Base-by-base conservation (phyloP, 176 grass and related monocot species). In the Tillandsia fasciculata region DNA sequence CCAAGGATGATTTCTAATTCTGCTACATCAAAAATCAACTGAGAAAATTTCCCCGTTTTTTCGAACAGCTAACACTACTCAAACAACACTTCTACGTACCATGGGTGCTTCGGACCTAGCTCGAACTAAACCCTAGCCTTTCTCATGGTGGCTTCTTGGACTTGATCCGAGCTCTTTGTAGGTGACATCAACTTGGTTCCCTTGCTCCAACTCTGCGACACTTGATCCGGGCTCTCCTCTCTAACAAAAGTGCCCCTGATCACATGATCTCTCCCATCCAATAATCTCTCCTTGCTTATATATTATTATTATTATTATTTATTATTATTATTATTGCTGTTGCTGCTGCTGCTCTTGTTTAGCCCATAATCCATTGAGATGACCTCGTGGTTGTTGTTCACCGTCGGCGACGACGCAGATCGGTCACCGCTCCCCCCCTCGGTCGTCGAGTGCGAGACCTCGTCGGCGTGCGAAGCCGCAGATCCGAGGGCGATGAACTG, bases 381-480 rank as follows among this genome's bases (percentile, higher is more conserved):
- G 10, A 77, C 51, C 12, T 86, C 83, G 28, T 83, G 66, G 53
- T 77, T 72, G 50, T 74, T 80, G 68, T 75, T 18, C 83, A 82
- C 1, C 69, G 67, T 10, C 80, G 83, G 33, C 69, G 65, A 1
- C 70, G 76, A 1, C 70, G 76, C 3, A 74, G 85, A 57, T 57
- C n/a, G 53, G n/a, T 57, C 53, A 12, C 13, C 53, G 72, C 85
- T 96, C 50, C 83, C 86, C 26, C 64, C 83, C 65, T 87, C 83
- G 26, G 89, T 92, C 11, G 89, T 91, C n/a, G 93, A 96, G 81
- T 92, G 76, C 0, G 88, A 91, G 52, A 75, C 71, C 63, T 88
- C 88, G 9, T 83, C 79, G 1, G 13, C 52, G 28, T 10, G 68
- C 8, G 12, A 56, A 3, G 33, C 26, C 1, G 28, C 53, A 4